Conservation (phyloP, 768 basidiomycete species). For the Serendipita sp. region DNA sequence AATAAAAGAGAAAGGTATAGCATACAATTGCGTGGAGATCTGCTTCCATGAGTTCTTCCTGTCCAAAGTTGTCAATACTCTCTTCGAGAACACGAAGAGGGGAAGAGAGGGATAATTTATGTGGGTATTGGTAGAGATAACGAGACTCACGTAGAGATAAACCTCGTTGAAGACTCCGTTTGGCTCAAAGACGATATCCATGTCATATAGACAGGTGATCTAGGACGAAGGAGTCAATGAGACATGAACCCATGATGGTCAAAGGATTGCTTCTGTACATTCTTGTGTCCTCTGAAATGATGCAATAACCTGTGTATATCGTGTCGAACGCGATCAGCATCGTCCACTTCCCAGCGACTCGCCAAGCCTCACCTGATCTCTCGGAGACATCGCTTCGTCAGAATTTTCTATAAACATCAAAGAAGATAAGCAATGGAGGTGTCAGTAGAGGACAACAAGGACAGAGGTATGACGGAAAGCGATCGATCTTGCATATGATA, state of each 20-base stretch:
- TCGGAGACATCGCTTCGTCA: slow-evolving; percentile 89
- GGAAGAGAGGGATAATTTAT: background rate
- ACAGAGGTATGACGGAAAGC: background rate
- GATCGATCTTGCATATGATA: slow-evolving; percentile 13
- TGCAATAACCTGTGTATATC: slow-evolving; percentile 52
- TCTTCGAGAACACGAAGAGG: too few relatives aligned
- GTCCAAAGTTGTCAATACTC: slow-evolving; percentile 8
- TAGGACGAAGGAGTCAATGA: slow-evolving; percentile 18
- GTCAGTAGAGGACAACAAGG: too few relatives aligned
- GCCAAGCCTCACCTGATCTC: slow-evolving; percentile 57
- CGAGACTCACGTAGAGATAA: slow-evolving; percentile 53
- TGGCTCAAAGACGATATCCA: slow-evolving; percentile 92
- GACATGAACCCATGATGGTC: slow-evolving; percentile 3
- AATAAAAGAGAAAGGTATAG: background rate
- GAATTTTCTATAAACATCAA: slow-evolving; percentile 46
- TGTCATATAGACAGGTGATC: slow-evolving; percentile 95
- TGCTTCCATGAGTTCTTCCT: slow-evolving; percentile 99
- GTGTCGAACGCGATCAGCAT: background rate
- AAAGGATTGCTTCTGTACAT: slow-evolving; percentile 35
- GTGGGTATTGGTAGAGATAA: background rate
- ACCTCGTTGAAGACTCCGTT: slow-evolving; percentile 92
- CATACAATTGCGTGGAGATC: slow-evolving; percentile 95
- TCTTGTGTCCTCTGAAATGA: slow-evolving; percentile 98
- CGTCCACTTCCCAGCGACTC: slow-evolving; percentile 9
- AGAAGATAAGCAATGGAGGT: background rate